A percentile compares a stretch with the other conserved stretches of the same genome.
phyloP scores from a whole-genome alignment of 148 eudicot genomes.

The Simmondsia chinensis region DNA sequence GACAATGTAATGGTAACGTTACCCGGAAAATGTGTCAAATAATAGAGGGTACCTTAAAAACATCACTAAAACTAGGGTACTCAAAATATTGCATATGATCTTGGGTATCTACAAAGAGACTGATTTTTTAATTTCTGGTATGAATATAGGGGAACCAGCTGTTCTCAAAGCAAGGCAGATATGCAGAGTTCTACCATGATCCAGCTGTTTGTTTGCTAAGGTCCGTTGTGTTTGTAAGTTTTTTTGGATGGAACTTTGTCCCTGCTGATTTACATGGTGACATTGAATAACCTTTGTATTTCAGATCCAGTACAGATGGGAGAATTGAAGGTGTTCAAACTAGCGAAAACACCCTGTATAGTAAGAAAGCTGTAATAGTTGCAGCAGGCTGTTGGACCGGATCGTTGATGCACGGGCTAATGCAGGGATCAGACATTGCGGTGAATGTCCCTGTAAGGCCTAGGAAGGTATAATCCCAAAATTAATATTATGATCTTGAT shows the following conservation, averaged over 20 bases:
- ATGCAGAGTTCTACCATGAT: slow-evolving; percentile 73
- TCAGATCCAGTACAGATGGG: slow-evolving; percentile 48
- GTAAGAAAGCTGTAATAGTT: slow-evolving; percentile 60
- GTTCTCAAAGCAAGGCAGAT: slow-evolving; percentile 68
- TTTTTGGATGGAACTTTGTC: no score
- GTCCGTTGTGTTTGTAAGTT: slow-evolving; percentile 28
- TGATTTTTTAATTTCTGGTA: slow-evolving; percentile 7
- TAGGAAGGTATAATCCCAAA: slow-evolving; percentile 97
- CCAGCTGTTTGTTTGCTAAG: slow-evolving; percentile 65
- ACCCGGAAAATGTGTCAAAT: no score
- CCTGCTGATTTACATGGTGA: no score
- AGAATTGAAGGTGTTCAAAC: slow-evolving; percentile 71
- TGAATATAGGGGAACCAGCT: slow-evolving; percentile 48
- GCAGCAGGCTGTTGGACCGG: slow-evolving; percentile 98
- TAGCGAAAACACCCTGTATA: slow-evolving; percentile 37
- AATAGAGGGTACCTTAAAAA: no score
- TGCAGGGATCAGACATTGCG: slow-evolving; percentile 29
- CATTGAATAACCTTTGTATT: no score
- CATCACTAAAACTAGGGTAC: no score
- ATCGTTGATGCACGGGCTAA: slow-evolving; percentile 56
- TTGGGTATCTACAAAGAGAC: no score
- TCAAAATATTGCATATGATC: no score
- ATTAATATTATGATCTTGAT: no score
- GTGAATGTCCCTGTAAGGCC: slow-evolving; percentile 74
- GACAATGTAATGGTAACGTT: no score